A percentile compares a stretch with the other conserved stretches of the same genome.
phyloP scores from a whole-genome alignment of 2,329 filamentous ascomycete species.

The Neofusicoccum cordaticola region DNA sequence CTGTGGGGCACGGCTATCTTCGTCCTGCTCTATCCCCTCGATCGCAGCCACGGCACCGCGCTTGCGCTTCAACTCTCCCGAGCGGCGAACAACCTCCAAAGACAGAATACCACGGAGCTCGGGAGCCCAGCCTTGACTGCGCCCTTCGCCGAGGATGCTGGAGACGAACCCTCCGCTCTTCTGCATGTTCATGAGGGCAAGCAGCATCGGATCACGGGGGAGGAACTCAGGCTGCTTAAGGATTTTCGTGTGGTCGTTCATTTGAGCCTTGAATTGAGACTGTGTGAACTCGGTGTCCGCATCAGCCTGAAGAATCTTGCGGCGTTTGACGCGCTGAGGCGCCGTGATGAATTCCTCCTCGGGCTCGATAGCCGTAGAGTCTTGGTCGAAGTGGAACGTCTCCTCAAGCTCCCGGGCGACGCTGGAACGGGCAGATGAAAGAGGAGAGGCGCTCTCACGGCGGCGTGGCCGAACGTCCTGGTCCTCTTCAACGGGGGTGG shows the following conservation, averaged over 20 bases:
- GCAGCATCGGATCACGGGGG: slow-evolving; percentile 79
- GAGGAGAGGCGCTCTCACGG: slow-evolving; percentile 51
- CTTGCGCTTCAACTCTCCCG: slow-evolving; percentile 87
- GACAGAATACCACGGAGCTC: slow-evolving; percentile 92
- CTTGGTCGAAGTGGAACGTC: slow-evolving; percentile 46
- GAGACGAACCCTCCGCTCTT: slow-evolving; percentile 86
- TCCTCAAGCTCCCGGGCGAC: slow-evolving; percentile 63
- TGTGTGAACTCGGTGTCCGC: slow-evolving; percentile 73
- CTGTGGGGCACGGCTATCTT: slow-evolving; percentile 61
- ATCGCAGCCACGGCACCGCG: slow-evolving; percentile 83
- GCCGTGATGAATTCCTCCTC: slow-evolving; percentile 56
- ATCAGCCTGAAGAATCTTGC: slow-evolving; percentile 81
- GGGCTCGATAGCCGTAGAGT: slow-evolving; percentile 43
- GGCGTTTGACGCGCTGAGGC: slow-evolving; percentile 72
- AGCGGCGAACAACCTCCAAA: slow-evolving; percentile 71
- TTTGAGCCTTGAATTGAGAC: slow-evolving; percentile 78
- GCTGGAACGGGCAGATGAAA: slow-evolving; percentile 53
- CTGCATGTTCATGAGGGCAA: slow-evolving; percentile 89
- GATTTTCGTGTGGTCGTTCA: slow-evolving; percentile 81
- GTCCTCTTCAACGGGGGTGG: not conserved
- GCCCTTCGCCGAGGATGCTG: slow-evolving; percentile 77
- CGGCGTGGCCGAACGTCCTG: slow-evolving; percentile 23
- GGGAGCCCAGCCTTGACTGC: slow-evolving; percentile 79
- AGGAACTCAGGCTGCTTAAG: slow-evolving; percentile 79
- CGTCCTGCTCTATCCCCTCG: slow-evolving; percentile 66